These are phyloP conservation scores for Porphyrellus cyaneotinctus DNA, from an alignment of 768 basidiomycete species.

Conservation along the genomic window DNA sequence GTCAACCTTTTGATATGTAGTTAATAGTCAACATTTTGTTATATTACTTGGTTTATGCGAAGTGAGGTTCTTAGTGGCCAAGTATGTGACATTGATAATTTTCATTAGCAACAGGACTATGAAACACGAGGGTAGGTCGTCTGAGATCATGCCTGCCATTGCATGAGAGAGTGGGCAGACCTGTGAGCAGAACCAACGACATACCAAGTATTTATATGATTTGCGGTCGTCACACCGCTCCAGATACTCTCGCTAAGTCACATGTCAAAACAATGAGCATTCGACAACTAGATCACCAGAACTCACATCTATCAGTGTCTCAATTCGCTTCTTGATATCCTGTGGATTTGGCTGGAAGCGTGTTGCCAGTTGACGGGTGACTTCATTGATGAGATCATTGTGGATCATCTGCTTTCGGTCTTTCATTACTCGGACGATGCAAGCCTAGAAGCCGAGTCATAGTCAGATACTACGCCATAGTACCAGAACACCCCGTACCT, in stretches of 20 bases:
- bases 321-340: conserved; percentile 90
- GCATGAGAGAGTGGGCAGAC: background rate
- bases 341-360: conserved; percentile 86
- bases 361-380: conserved; percentile 75
- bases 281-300: background rate
- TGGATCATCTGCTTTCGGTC: conserved; percentile 86
- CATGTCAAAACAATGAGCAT: background rate
- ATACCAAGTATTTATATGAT: conserved; percentile 78
- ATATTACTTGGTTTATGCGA: background rate
- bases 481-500: conserved; percentile 47
- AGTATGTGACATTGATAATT: background rate
- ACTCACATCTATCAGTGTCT: conserved; percentile 86
- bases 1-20: conserved; percentile 35
- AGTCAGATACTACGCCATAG: conserved; percentile 1
- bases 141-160: conserved; percentile 20
- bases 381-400: conserved; percentile 86
- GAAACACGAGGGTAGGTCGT: background rate
- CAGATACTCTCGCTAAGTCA: conserved; percentile 80
- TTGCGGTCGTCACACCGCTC: conserved; percentile 85
- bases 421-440: conserved; percentile 97
- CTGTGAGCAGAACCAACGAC: conserved; percentile 3
- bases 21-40: background rate
- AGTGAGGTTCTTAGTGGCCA: background rate
- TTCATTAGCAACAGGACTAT: background rate
- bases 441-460: conserved; percentile 62